Conservation (phyloP, 2,329 filamentous ascomycete genomes). For the Xylariaceae sp. region DNA sequence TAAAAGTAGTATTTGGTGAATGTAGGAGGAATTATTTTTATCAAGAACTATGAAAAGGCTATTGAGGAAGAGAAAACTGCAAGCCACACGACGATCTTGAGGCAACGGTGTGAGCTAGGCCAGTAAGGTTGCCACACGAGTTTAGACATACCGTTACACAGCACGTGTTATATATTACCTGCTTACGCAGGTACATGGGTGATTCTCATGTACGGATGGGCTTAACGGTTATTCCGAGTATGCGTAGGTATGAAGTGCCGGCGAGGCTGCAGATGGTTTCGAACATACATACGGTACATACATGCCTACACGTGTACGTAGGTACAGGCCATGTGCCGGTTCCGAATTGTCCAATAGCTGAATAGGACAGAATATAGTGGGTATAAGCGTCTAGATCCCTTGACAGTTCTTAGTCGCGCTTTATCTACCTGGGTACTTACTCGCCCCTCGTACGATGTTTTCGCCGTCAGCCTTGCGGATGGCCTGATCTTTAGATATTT, state of each 20-base stretch:
- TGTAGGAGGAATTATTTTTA: no score
- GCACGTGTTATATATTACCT: no score
- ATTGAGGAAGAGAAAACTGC: no score
- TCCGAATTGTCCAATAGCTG: conserved; percentile 13
- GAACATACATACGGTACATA: no score
- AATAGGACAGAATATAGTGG: conserved; percentile 3
- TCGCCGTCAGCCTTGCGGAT: conserved; percentile 35
- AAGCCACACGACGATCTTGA: neutral
- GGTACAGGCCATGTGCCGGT: no score
- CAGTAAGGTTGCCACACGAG: neutral
- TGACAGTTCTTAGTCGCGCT: conserved; percentile 3
- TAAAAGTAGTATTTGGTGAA: no score
- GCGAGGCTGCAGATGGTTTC: neutral
- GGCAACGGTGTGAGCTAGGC: neutral
- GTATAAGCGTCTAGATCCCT: conserved; percentile 18
- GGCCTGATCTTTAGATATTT: conserved; percentile 32
- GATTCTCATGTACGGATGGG: neutral
- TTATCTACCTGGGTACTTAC: conserved; percentile 15
- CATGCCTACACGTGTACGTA: no score
- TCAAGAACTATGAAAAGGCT: no score
- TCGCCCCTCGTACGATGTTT: conserved; percentile 36
- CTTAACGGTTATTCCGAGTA: neutral
- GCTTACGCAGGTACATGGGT: no score
- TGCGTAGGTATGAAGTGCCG: neutral
- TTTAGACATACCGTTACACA: no score